phyloP scores from a whole-genome alignment of 805 yeast species.

The Cyberlindnera mississippiensis region DNA sequence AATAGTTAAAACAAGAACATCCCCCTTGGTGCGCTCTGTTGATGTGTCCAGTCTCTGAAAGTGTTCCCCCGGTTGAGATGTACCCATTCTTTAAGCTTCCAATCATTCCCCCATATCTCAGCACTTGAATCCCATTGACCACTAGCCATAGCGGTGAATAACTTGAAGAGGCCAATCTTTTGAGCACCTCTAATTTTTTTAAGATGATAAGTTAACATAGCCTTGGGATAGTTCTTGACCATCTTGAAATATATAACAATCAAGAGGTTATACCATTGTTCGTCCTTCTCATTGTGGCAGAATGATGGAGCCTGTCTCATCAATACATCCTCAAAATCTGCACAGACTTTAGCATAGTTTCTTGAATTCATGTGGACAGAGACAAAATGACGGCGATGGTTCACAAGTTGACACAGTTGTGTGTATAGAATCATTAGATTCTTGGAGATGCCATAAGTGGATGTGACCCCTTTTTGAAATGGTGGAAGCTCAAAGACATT shows the following conservation, averaged over 20 bases:
- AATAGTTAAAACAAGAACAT: constrained; percentile 6
- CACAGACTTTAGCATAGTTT: constrained; percentile 44
- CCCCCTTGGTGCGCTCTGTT: constrained; percentile 7
- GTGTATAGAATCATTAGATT: constrained; percentile 34
- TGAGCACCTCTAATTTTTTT: constrained; percentile 1
- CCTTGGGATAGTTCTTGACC: constrained; percentile 23
- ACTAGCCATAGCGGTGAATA: constrained; percentile 7
- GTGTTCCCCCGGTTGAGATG: background rate
- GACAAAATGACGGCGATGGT: constrained; percentile 40
- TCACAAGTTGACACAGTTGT: constrained; percentile 39
- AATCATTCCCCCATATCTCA: constrained; percentile 15
- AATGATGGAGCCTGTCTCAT: constrained; percentile 21
- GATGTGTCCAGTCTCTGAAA: constrained; percentile 11
- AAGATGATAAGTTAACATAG: constrained; percentile 14
- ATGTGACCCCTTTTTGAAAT: background rate
- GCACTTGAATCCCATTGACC: constrained; percentile 1
- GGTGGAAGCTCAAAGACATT: constrained; percentile 8
- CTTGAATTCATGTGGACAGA: constrained; percentile 36
- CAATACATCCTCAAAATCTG: constrained; percentile 42
- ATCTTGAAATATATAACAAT: constrained; percentile 19
- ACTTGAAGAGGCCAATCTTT: constrained; percentile 1
- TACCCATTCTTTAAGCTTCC: constrained; percentile 16
- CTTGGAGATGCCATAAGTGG: constrained; percentile 19
- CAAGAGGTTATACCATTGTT: constrained; percentile 17
- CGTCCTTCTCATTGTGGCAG: constrained; percentile 8